Percentiles rank a stretch among this genome's conserved stretches.
phyloP scores from a whole-genome alignment of 1,284 basidiomycete genomes.

The Chalciporus sp. region DNA sequence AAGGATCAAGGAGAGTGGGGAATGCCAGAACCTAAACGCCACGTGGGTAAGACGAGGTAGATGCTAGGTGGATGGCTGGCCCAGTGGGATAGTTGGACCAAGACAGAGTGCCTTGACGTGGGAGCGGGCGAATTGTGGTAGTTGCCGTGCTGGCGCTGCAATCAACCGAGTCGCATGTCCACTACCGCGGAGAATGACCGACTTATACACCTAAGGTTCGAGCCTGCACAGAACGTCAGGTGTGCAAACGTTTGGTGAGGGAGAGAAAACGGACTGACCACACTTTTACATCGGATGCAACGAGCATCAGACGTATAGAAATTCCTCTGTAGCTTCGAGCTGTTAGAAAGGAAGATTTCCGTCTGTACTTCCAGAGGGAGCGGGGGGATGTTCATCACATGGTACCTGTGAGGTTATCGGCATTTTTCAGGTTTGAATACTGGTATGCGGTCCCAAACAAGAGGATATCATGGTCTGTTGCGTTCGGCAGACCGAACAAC shows the following conservation, averaged over 20 bases:
- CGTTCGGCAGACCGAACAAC: too few relatives aligned
- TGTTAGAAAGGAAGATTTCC: constrained; percentile 19
- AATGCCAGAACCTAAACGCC: constrained; percentile 21
- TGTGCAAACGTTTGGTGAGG: too few relatives aligned
- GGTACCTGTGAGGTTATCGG: not conserved
- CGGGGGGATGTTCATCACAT: not conserved
- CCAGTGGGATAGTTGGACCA: constrained; percentile 8
- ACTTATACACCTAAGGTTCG: constrained; percentile 21
- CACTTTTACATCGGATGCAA: constrained; percentile 16
- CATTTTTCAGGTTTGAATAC: not conserved
- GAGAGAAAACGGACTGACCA: constrained; percentile 15
- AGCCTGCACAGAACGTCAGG: constrained; percentile 14
- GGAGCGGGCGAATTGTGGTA: constrained; percentile 10
- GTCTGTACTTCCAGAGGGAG: constrained; percentile 24
- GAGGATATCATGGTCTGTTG: too few relatives aligned
- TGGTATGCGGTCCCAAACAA: too few relatives aligned
- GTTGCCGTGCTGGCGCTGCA: constrained; percentile 4
- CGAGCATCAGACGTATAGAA: constrained; percentile 14
- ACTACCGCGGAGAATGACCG: constrained; percentile 7
- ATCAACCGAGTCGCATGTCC: constrained; percentile 12
- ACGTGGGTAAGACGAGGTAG: constrained; percentile 23
- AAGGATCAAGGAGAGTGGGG: constrained; percentile 11
- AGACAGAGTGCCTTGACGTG: constrained; percentile 19
- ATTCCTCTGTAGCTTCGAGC: constrained; percentile 9
- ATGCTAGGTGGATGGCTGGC: constrained; percentile 9